Base-by-base conservation (phyloP, 345 rosid genomes). In the Sisymbrium irio region DNA sequence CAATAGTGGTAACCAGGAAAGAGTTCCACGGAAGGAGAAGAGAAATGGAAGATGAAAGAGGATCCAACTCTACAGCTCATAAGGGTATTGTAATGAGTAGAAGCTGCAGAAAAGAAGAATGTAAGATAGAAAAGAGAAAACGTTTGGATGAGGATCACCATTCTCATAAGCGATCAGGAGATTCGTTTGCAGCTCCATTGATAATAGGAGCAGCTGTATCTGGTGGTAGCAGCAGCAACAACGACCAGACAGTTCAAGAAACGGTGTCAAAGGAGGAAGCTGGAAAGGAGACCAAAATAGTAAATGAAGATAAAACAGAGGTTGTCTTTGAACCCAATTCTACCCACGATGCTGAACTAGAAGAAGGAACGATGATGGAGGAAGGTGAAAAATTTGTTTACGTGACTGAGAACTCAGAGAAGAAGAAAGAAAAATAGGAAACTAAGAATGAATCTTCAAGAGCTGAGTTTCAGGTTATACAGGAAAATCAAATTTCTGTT, bases 121-220 rank as follows among this genome's bases (percentile, higher is more conserved):
- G 69, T 68, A 77, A 65, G 78, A 67, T 74, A 39, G 76, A 86
- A 72, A 87, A 87, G 78, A 77, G 87, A 45, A 84, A 81, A 73
- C 77, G 64, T 56, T 14, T 42, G 15, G 90, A 77, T 57, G 85
- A 83, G 46, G 65, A 65, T 56, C 66, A 54, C 28, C 67, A 60
- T 59, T 42, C 39, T 59, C 27, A 73, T 78, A 85, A 56, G 67
- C 85, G 74, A 69, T 46, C 80, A 55, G 87, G 79, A 67, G 84
- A 78, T 40, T 78, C 95, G 8, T 92, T 92, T 73, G 85, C 88
- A 62, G 93, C 98, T n/a, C n/a, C 98, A 10, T 80, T 87, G 85
- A 87, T 95, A 63, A 90, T 90, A 81, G 82, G 87, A 80, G 85
- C 77, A 45, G 82, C 84, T 64, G 83, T 71, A 58, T 73, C 80